These are phyloP conservation scores for Colletotrichum liaoningense DNA, from an alignment of 2,329 filamentous ascomycete species.

Conservation along the genomic window DNA sequence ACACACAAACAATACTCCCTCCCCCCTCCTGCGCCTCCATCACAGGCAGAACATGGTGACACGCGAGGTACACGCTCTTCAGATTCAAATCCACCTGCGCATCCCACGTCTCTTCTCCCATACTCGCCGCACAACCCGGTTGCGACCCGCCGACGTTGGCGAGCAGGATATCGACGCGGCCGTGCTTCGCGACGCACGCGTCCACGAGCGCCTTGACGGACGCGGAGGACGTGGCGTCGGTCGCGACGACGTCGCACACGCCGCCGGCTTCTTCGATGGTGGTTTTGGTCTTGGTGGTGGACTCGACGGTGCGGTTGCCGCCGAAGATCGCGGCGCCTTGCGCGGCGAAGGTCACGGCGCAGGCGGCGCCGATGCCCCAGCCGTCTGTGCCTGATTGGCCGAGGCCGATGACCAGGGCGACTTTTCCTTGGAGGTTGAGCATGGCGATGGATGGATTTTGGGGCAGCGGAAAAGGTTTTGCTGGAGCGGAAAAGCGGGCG, in stretches of 20 bases:
- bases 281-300: conserved; percentile 52
- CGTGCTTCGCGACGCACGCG: conserved; percentile 61
- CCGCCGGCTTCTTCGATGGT: conserved; percentile 49
- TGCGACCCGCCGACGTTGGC: conserved; percentile 71
- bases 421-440: conserved; percentile 53
- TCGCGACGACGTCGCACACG: conserved; percentile 52
- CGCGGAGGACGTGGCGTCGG: conserved; percentile 62
- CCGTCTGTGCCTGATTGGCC: conserved; percentile 55
- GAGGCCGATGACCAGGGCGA: conserved; percentile 58
- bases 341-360: conserved; percentile 57
- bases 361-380: conserved; percentile 64
- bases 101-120: conserved; percentile 63
- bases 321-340: conserved; percentile 62
- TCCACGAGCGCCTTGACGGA: conserved; percentile 65
- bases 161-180: conserved; percentile 69
- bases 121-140: conserved; percentile 59
- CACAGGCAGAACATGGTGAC: conserved; percentile 63
- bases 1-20: conserved; percentile 59
- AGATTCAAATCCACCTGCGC: conserved; percentile 65
- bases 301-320: conserved; percentile 57
- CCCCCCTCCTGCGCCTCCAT: conserved; percentile 60
- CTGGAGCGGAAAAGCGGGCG: neutral
- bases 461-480: neutral
- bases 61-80: conserved; percentile 65
- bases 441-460: neutral